Evolutionary conservation across 306 rosid species (phyloP).

Genomic region (Inga leiocalycina): DNA sequence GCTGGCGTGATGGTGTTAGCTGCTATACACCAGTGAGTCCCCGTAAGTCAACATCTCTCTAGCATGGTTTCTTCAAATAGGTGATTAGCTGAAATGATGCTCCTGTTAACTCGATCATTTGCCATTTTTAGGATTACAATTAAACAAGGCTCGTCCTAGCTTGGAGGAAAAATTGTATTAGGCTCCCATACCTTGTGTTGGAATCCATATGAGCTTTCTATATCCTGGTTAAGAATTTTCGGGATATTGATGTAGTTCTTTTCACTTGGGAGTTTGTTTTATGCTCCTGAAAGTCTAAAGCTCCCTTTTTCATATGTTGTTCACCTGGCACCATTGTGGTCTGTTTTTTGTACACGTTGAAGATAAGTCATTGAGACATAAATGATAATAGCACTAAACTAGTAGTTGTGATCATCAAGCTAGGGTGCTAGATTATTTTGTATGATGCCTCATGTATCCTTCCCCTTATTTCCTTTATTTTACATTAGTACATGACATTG

Average conservation of each 20-base stretch:
- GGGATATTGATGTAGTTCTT: not conserved
- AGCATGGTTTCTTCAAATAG: constrained; percentile 59
- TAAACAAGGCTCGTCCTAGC: constrained; percentile 36
- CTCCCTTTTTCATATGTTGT: not conserved
- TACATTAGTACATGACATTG: not conserved
- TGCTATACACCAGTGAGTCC: constrained; percentile 54
- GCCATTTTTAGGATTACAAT: constrained; percentile 43
- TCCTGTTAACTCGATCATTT: constrained; percentile 49
- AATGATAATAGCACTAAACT: constrained; percentile 8
- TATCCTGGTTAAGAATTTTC: constrained; percentile 16
- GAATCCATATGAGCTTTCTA: constrained; percentile 6
- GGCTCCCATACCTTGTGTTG: constrained; percentile 32
- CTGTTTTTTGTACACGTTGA: not conserved
- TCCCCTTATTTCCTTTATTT: not conserved
- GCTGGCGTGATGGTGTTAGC: constrained; percentile 75
- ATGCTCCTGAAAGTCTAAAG: not conserved
- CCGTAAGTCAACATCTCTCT: constrained; percentile 72
- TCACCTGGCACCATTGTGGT: not conserved
- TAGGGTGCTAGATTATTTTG: not conserved
- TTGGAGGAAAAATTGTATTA: constrained; percentile 43
- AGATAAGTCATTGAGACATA: not conserved
- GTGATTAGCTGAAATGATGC: constrained; percentile 48
- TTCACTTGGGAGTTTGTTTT: not conserved
- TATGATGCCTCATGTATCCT: not conserved
- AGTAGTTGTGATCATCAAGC: not conserved